Base-by-base conservation (phyloP, 352 stramenopile species). In the Sclerospora graminicola region DNA sequence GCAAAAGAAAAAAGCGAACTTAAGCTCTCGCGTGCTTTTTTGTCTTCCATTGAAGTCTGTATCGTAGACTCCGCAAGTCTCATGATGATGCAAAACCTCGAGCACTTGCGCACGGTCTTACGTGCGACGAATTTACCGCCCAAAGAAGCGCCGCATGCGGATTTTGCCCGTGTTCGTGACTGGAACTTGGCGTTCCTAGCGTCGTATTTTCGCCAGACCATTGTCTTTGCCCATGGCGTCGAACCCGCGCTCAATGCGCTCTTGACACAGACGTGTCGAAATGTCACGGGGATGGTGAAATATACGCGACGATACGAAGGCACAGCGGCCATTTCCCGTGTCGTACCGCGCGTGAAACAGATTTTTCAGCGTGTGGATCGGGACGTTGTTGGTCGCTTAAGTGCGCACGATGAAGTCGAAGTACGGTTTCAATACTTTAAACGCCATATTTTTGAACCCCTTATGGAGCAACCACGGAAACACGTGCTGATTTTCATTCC, bases 61-160 rank as follows among this genome's bases (percentile, higher is more conserved):
- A 63, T 89, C n/a, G 59, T 87, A 2, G 78, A 89, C 53, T 89
- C 74, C 10, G 75, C 68, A 14, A 89, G 71, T 51, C 51, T 89
- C 4, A 66, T 89, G 48, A 41, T 75, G 0, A 89, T 89, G 78
- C 78, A 89, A 48, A 89, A 89, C 52, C 48, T 89, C 20, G 78
- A 89, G 15, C 78, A 89, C 45, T 32, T 89, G 39, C 78, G 74
- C 0, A 57, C 64, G 13, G 61, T 89, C 5, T 40, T 89, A 26
- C 69, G 67, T 8, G 72, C 75, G 0, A 53, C 71, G 5, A 89
- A 89, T 35, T 41, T 81, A 6, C 71, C 68, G 43, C 75, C 75
- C 2, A 79, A 77, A 34, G 72, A 86, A 46, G 78, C 78, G 0
- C 78, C 72, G 3, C 46, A 82, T 30, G 78, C 78, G 10, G 78